These are phyloP conservation scores for Russula earlei DNA, from an alignment of 768 basidiomycete genomes.

Conservation along the genomic window DNA sequence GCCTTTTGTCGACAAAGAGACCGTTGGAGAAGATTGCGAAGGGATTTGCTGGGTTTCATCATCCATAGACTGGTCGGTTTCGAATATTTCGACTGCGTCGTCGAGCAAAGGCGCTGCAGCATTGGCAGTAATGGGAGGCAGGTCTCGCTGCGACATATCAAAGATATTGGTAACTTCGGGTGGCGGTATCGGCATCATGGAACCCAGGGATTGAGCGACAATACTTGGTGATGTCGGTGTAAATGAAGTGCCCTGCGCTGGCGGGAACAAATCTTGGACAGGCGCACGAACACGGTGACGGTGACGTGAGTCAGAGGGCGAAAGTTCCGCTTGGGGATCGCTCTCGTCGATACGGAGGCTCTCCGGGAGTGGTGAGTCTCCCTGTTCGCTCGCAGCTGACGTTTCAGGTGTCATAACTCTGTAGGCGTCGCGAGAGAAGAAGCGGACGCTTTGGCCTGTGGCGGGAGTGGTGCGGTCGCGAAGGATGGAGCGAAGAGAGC, in stretches of 20 bases:
- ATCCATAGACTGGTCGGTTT: slow-evolving; percentile 23
- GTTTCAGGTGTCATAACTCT: slow-evolving; percentile 57
- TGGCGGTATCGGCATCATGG: slow-evolving; percentile 34
- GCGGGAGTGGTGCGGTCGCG: slow-evolving; percentile 63
- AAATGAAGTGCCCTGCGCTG: slow-evolving; percentile 13
- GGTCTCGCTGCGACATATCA: slow-evolving; percentile 47
- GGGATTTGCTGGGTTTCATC: slow-evolving; percentile 16
- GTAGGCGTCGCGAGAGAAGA: slow-evolving; percentile 63
- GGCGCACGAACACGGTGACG: slow-evolving; percentile 8
- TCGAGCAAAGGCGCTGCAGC: slow-evolving; percentile 26
- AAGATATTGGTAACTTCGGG: slow-evolving; percentile 45
- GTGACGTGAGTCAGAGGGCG: slow-evolving; percentile 12
- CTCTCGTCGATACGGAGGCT: slow-evolving; percentile 24
- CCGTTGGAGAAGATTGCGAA: slow-evolving; percentile 4
- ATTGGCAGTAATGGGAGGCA: slow-evolving; percentile 36
- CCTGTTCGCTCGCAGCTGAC: slow-evolving; percentile 36
- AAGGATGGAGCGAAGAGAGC: slow-evolving; percentile 63
- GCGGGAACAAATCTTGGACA: slow-evolving; percentile 17
- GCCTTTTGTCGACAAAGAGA: not conserved
- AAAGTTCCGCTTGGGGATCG: slow-evolving; percentile 22
- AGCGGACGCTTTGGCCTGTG: slow-evolving; percentile 71
- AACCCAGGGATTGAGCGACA: slow-evolving; percentile 19
- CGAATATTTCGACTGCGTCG: slow-evolving; percentile 30
- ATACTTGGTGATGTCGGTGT: slow-evolving; percentile 16
- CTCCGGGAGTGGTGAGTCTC: slow-evolving; percentile 24